Evolutionary conservation across 1,284 basidiomycete species (phyloP), one percentile per base, ranked within the genome.

Genomic region (Dichomitus squalens): DNA sequence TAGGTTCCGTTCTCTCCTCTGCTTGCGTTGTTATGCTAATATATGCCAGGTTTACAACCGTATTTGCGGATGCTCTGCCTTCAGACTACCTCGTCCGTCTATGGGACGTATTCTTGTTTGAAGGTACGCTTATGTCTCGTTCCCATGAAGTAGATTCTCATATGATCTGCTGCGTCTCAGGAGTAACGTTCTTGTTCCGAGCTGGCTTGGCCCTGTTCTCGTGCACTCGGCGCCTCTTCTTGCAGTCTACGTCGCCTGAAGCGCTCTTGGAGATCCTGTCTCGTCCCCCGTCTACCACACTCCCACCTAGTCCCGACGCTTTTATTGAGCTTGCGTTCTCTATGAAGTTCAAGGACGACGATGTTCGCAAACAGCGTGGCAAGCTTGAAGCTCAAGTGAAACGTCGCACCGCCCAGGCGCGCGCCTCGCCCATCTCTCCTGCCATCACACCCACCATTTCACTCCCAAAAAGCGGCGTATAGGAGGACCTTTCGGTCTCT

Each of bases 51-150:
- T 88, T 91, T 61, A 80, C 82, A 1, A 81, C 83, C 11, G 70
- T 96, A 29, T 96, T 95, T 64, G 86, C 88, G 3, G 85, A 88
- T 7, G 81, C 83, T 3, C 79, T 98, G n/a, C 92, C 95, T 0
- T 79, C 82, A 50, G 86, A 90, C 2, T 89, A 89, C 56, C 75
- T 93, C 21, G 81, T 92, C 54, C 81, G 95, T 16, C 81, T 95
- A 4, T 93, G 94, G 88, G 95, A 98, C 69, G 74, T 95, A 3
- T 93, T 96, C 69, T 76, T 97, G 34, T 88, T 85, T 57, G 93
- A 96, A 75, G 93, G 92, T 93, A 64, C 4, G 62, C 43, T 21
- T 25, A n/a, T 4, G 16, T 51, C 21, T 14, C 1, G 0, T 11
- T 23, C n/a, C 16, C 7, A 34, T 14, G 2, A n/a, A 8, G 27